Conservation (phyloP, 1,284 basidiomycete genomes). For the Ganoderma boninense region DNA sequence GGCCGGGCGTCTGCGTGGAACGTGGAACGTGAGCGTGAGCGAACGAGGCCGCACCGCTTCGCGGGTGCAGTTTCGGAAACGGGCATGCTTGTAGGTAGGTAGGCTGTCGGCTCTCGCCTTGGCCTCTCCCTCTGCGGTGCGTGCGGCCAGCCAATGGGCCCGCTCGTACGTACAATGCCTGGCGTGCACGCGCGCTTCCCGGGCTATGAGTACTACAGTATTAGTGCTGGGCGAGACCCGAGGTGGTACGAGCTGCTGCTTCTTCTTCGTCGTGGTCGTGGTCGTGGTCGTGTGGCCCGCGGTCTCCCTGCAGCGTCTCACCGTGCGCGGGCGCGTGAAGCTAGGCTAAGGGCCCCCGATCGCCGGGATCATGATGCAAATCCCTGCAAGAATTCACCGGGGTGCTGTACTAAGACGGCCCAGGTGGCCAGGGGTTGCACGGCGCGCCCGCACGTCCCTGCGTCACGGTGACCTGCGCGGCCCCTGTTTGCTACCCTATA, state of each 20-base stretch:
- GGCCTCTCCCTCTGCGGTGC: background rate
- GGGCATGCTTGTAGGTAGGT: too few species aligned
- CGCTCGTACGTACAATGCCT: conserved; percentile 4
- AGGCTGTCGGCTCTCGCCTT: too few species aligned
- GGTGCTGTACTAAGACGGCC: background rate
- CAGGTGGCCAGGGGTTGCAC: background rate
- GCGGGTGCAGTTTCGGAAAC: background rate
- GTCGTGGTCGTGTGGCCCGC: background rate
- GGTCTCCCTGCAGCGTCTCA: background rate
- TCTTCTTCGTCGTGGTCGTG: too few species aligned
- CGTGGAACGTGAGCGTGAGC: too few species aligned
- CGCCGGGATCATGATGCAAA: background rate
- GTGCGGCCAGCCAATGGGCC: background rate
- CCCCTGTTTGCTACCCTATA: background rate
- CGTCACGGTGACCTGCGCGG: background rate
- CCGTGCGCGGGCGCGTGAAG: background rate
- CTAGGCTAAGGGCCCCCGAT: background rate
- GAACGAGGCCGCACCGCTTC: background rate
- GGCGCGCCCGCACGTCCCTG: background rate
- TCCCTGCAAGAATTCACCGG: conserved; percentile 1
- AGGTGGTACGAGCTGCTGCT: too few species aligned
- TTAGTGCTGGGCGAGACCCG: background rate
- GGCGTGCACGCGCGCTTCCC: background rate
- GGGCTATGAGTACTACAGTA: too few species aligned
- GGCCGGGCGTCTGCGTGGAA: background rate